Conservation (phyloP, 331 rosid species). For the Erythrophleum ivorense region DNA sequence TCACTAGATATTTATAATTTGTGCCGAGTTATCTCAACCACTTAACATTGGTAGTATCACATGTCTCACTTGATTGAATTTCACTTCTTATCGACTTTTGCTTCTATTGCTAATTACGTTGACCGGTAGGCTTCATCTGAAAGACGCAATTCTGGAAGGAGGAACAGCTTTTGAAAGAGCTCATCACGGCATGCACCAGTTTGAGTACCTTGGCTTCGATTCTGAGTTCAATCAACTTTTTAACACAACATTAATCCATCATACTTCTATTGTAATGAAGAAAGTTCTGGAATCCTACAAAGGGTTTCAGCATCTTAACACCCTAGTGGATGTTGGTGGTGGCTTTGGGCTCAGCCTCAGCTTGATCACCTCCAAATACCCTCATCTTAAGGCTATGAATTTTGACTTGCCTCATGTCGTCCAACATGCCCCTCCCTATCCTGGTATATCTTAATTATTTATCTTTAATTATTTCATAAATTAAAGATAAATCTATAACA, state of each 20-base stretch:
- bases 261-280: slow-evolving; percentile 24
- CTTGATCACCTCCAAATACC: slow-evolving; percentile 40
- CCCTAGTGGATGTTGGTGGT: slow-evolving; percentile 45
- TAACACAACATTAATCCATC: slow-evolving; percentile 28
- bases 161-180: slow-evolving; percentile 47
- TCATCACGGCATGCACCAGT: neutral
- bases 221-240: slow-evolving; percentile 37
- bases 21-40: too few relatives aligned
- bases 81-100: too few relatives aligned
- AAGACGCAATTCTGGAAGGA: slow-evolving; percentile 42
- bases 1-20: too few relatives aligned
- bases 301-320: slow-evolving; percentile 33
- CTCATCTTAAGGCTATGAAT: slow-evolving; percentile 38
- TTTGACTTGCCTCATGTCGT: slow-evolving; percentile 47
- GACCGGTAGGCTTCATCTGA: neutral
- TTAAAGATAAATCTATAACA: too few relatives aligned
- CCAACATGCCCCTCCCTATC: slow-evolving; percentile 41
- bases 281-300: slow-evolving; percentile 36
- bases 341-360: slow-evolving; percentile 27
- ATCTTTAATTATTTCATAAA: too few relatives aligned
- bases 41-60: too few relatives aligned
- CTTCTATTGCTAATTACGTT: too few relatives aligned
- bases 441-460: slow-evolving; percentile 33
- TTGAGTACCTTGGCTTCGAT: slow-evolving; percentile 29
- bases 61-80: too few relatives aligned